phyloP scores from a whole-genome alignment of 148 eudicot genomes.

The Rhododendron molle region DNA sequence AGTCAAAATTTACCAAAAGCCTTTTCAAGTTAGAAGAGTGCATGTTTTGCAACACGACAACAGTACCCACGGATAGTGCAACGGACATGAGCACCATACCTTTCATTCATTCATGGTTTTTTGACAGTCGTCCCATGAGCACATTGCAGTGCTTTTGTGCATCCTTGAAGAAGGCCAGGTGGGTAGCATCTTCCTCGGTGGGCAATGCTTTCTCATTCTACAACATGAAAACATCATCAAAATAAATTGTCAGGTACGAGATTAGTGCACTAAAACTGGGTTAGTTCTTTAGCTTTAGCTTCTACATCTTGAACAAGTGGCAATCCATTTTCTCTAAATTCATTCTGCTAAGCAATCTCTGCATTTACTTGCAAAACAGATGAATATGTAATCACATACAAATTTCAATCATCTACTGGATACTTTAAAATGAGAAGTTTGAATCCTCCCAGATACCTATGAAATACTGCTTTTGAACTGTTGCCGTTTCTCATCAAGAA shows the following conservation, averaged over 20 bases:
- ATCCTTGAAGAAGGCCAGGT: constrained; percentile 29
- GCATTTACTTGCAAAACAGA: constrained; percentile 43
- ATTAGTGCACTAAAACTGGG: background rate
- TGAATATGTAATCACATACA: background rate
- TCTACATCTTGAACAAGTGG: constrained; percentile 67
- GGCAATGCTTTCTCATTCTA: constrained; percentile 50
- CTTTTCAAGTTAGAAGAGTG: constrained; percentile 15
- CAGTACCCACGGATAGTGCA: constrained; percentile 30
- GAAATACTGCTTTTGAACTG: constrained; percentile 41
- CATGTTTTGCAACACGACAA: constrained; percentile 22
- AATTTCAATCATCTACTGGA: background rate
- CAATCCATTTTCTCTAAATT: constrained; percentile 59
- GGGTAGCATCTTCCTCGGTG: constrained; percentile 24
- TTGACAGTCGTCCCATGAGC: constrained; percentile 31
- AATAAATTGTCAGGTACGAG: background rate
- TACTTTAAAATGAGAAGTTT: background rate
- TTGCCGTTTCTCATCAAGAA: constrained; percentile 48
- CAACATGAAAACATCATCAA: background rate
- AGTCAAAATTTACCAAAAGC: constrained; percentile 9
- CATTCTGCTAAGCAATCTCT: constrained; percentile 52
- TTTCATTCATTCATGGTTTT: constrained; percentile 31
- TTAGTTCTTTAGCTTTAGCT: background rate
- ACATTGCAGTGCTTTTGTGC: constrained; percentile 49
- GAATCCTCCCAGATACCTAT: constrained; percentile 33
- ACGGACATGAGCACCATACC: constrained; percentile 20